Conservation (phyloP, 1,284 basidiomycete species). For the Exobasidium cylindrosporum region DNA sequence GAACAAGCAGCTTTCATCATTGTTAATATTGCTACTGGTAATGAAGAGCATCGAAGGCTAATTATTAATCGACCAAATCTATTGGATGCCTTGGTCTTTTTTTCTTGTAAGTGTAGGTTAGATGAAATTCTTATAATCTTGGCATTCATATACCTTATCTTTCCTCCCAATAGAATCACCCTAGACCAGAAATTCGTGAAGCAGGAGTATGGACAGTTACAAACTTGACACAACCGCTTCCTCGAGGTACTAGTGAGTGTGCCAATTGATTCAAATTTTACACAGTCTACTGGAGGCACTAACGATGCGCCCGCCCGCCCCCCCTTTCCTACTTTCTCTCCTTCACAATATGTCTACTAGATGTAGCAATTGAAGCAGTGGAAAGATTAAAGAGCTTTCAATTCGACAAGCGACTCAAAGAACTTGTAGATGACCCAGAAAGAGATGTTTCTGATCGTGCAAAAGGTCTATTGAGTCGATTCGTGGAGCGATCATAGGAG, state of each 20-base stretch:
- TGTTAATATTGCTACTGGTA: conserved; percentile 47
- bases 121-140: background rate
- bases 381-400: conserved; percentile 9
- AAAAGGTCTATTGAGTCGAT: conserved; percentile 7
- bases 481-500: conserved; percentile 2
- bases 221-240: conserved; percentile 15
- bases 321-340: background rate
- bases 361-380: conserved; percentile 6
- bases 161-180: conserved; percentile 9
- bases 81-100: conserved; percentile 36
- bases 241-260: background rate
- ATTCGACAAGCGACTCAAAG: conserved; percentile 8
- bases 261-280: background rate
- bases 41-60: conserved; percentile 24
- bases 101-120: conserved; percentile 24
- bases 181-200: conserved; percentile 10
- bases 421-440: conserved; percentile 12
- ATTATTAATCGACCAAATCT: conserved; percentile 36
- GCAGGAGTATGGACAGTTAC: conserved; percentile 15
- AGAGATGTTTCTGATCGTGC: conserved; percentile 15
- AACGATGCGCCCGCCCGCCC: background rate
- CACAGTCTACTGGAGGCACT: no score
- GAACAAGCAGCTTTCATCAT: conserved; percentile 45
- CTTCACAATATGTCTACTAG: background rate
- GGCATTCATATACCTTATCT: background rate